Conservation (phyloP, 768 basidiomycete genomes). For the Amanita jacksonii region DNA sequence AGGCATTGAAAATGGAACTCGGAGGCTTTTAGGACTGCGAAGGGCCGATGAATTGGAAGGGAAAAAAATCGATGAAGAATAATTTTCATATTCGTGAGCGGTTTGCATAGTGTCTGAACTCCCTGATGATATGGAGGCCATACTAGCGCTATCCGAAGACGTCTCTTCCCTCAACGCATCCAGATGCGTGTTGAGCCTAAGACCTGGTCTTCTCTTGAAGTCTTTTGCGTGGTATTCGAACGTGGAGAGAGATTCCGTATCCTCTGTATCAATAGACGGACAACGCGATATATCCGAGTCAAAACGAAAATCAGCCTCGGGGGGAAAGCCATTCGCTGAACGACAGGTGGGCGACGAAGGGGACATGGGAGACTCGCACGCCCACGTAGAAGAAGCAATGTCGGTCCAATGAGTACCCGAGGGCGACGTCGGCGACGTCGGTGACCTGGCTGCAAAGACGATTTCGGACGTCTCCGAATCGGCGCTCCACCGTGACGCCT, state of each 20-base stretch:
- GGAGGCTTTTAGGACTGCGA: constrained; percentile 6
- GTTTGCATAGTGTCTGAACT: constrained; percentile 7
- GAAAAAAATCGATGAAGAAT: constrained; percentile 8
- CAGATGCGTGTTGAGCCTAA: constrained; percentile 8
- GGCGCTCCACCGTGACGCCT: constrained; percentile 7
- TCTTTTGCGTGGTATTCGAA: not conserved
- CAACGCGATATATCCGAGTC: not conserved
- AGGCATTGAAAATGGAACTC: not conserved
- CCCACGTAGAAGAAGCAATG: constrained; percentile 8
- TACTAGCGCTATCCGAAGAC: constrained; percentile 1
- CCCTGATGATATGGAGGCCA: constrained; percentile 5
- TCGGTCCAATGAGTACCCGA: constrained; percentile 6
- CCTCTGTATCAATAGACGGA: too few species aligned
- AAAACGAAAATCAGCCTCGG: constrained; percentile 2
- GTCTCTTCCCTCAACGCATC: constrained; percentile 5
- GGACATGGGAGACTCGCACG: constrained; percentile 5
- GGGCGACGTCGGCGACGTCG: constrained; percentile 2
- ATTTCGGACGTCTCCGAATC: constrained; percentile 9
- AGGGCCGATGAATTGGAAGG: constrained; percentile 3
- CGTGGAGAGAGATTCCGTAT: not conserved
- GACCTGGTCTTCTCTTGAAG: not conserved
- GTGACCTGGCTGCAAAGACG: constrained; percentile 3
- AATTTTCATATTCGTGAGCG: constrained; percentile 7
- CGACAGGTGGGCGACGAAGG: constrained; percentile 3
- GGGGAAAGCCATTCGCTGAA: constrained; percentile 1